These are phyloP conservation scores for Naganishia vishniacii DNA, from an alignment of 768 basidiomycete species.

Conservation along the genomic window DNA sequence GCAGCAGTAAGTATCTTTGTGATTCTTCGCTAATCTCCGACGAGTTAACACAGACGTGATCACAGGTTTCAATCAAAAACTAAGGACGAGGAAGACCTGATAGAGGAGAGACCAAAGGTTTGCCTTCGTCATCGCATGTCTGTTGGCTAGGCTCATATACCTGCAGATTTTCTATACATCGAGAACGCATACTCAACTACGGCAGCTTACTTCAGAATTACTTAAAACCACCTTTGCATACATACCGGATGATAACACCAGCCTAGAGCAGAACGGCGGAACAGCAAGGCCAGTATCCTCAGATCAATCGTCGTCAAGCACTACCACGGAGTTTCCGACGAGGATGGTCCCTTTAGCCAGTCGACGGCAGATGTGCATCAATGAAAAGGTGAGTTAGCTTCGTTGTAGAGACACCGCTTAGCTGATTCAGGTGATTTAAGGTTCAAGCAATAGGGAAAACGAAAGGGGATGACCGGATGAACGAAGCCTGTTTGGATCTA, in stretches of 20 bases:
- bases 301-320: background rate
- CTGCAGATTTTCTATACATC: constrained; percentile 78
- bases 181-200: constrained; percentile 88
- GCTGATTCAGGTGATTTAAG: constrained; percentile 29
- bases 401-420: background rate
- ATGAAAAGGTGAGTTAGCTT: constrained; percentile 53
- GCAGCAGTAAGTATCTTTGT: constrained; percentile 58
- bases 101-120: constrained; percentile 46
- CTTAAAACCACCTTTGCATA: constrained; percentile 59
- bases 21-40: background rate
- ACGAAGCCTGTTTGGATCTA: constrained; percentile 80
- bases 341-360: constrained; percentile 82
- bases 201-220: constrained; percentile 83
- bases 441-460: constrained; percentile 55
- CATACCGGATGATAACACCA: constrained; percentile 2
- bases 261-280: background rate
- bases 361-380: constrained; percentile 86
- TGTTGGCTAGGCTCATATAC: constrained; percentile 20
- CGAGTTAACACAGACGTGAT: background rate
- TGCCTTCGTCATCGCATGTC: background rate
- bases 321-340: constrained; percentile 29
- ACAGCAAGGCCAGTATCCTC: constrained; percentile 2
- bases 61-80: constrained; percentile 20
- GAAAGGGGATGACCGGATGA: constrained; percentile 58
- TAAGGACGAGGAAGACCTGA: constrained; percentile 32